Evolutionary conservation across 1,284 basidiomycete species (phyloP).

Genomic region (Puccinia polysora): DNA sequence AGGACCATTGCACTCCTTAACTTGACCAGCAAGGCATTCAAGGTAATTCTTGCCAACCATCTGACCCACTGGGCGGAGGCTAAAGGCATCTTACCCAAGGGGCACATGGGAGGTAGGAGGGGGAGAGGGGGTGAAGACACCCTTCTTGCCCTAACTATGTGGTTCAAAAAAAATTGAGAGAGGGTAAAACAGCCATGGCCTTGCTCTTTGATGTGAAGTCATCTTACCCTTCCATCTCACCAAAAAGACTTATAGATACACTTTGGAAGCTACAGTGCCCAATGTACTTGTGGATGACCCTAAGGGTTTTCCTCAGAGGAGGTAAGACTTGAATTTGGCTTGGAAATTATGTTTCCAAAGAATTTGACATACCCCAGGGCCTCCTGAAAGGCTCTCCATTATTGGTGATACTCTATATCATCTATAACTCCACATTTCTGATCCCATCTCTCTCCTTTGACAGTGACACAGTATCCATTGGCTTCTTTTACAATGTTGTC

Average conservation of each 20-base stretch:
- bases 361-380: not conserved
- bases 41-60: not conserved
- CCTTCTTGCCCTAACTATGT: not conserved
- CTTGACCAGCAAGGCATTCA: not conserved
- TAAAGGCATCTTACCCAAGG: not conserved
- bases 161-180: not conserved
- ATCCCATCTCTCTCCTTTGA: too few species aligned
- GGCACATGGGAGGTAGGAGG: slow-evolving; percentile 5
- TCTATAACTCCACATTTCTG: slow-evolving; percentile 5
- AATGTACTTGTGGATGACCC: not conserved
- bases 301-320: not conserved
- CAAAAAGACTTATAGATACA: not conserved
- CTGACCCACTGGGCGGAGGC: not conserved
- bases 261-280: not conserved
- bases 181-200: not conserved
- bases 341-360: not conserved
- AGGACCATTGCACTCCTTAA: not conserved
- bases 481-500: not conserved
- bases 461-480: not conserved
- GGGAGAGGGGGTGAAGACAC: not conserved
- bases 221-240: not conserved
- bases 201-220: not conserved
- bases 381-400: slow-evolving; percentile 10
- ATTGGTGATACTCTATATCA: slow-evolving; percentile 3
- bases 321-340: not conserved